Base-by-base conservation (phyloP, 495 filamentous ascomycete genomes). In the Sordaria brevicollis region DNA sequence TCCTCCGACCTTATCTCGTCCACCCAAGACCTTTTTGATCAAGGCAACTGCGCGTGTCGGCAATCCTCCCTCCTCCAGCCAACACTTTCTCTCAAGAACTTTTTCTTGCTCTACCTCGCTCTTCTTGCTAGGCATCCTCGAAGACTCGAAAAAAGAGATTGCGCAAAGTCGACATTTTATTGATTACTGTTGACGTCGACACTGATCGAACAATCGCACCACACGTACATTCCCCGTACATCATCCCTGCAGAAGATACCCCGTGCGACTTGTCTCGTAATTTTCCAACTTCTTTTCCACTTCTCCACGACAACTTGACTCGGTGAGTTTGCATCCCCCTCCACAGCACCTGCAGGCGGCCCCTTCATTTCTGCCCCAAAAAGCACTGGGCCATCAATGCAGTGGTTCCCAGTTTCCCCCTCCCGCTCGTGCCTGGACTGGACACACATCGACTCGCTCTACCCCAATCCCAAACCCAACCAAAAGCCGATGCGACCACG, bases 181-280 rank as follows among this genome's bases (percentile, higher is more conserved):
- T 65, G 68, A 65, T 65, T 34, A 69, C 65, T 69, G 49, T 62
- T 62, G 49, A 62, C 25, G 49, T 62, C 49, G 49, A 31, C 11
- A 62, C 33, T 62, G 49, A 62, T 62, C 25, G 49, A 62, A 29
- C 49, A 62, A 62, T 62, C 49, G 49, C 49, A 31, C 49, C 21
- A 62, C 49, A 62, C 49, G 11, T 21, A 57, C 49, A 21, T 69
- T 37, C 35, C 41, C 43, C 33, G 33, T 65, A 69, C 33, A 69
- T 65, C 65, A 68, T 71, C 76, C 76, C 73, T 72, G 73, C 72
- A 41, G 69, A n/a, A 75, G 70, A 67, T 68, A 67, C 70, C 69
- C 68, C 65, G 35, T 67, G 72, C 54, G 33, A 41, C 49, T 65
- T 67, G 49, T 49, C 29, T 67, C 68, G 49, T 35, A 66, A 33